Conservation (phyloP, 331 rosid species). For the Malus hybrid region DNA sequence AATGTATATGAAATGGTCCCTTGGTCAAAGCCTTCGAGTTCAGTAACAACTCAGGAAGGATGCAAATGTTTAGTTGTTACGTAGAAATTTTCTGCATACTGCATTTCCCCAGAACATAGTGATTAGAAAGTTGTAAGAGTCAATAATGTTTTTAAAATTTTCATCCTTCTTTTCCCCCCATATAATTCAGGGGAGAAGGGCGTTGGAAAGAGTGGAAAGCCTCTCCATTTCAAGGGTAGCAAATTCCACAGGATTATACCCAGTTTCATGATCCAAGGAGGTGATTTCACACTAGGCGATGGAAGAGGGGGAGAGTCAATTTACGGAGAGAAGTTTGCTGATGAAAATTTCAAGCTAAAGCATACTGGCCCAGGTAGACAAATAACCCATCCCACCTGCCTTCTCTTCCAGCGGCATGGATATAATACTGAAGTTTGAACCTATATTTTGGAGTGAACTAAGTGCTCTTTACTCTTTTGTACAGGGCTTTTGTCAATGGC, state of each 20-base stretch:
- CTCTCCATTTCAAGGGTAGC: constrained; percentile 90
- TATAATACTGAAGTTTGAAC: neutral
- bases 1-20: neutral
- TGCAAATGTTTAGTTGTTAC: neutral
- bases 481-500: constrained; percentile 93
- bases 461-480: neutral
- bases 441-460: neutral
- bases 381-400: neutral
- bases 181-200: constrained; percentile 81
- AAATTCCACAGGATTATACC: constrained; percentile 90
- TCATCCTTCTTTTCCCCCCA: neutral
- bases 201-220: constrained; percentile 70
- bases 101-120: neutral
- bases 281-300: constrained; percentile 91
- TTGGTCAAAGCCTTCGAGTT: neutral
- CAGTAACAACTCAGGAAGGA: neutral
- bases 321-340: constrained; percentile 87
- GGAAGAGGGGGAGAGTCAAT: constrained; percentile 98
- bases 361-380: constrained; percentile 86
- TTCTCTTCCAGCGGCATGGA: neutral
- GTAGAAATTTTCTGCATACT: neutral
- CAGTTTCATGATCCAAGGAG: constrained; percentile 98
- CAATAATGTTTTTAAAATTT: too few relatives aligned
- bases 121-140: neutral
- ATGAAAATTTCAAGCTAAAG: constrained; percentile 90